phyloP scores from a whole-genome alignment of 176 grass and related monocot genomes.

The Olyra latifolia region DNA sequence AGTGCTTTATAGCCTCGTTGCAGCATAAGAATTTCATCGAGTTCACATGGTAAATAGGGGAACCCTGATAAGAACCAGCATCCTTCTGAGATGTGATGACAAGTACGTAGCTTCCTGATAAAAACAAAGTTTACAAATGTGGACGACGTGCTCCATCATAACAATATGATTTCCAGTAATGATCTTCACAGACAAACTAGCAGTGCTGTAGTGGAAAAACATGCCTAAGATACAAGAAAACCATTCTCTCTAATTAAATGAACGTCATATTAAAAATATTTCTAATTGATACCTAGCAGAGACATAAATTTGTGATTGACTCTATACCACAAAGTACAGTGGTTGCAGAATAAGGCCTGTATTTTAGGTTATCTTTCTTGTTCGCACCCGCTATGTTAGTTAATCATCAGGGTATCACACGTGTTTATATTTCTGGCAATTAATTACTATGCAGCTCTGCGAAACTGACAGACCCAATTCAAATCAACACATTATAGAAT shows the following conservation, averaged over 20 bases:
- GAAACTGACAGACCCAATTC: neutral
- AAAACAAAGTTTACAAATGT: conserved; percentile 41
- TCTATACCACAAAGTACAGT: conserved; percentile 1
- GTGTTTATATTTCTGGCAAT: conserved; percentile 12
- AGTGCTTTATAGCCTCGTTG: conserved; percentile 79
- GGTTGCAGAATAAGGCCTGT: neutral
- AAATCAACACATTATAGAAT: neutral
- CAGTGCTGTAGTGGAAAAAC: neutral
- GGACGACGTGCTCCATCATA: neutral
- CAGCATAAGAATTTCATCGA: conserved; percentile 91
- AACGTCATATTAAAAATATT: neutral
- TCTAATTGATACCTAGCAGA: neutral
- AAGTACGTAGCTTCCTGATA: conserved; percentile 79
- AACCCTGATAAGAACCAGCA: conserved; percentile 70
- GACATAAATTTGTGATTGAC: conserved; percentile 18
- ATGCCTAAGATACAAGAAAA: conserved; percentile 1
- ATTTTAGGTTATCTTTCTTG: neutral
- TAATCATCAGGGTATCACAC: neutral
- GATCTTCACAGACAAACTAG: conserved; percentile 3
- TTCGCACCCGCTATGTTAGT: neutral
- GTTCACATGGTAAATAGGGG: conserved; percentile 60
- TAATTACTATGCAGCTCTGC: neutral
- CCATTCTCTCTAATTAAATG: neutral
- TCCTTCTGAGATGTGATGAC: conserved; percentile 84
- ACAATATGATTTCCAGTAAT: conserved; percentile 13